Percentiles rank a stretch among this genome's conserved stretches.
These are phyloP conservation scores for Ascochyta clinopodiicola DNA, from an alignment of 2,329 filamentous ascomycete genomes.

Conservation along the genomic window DNA sequence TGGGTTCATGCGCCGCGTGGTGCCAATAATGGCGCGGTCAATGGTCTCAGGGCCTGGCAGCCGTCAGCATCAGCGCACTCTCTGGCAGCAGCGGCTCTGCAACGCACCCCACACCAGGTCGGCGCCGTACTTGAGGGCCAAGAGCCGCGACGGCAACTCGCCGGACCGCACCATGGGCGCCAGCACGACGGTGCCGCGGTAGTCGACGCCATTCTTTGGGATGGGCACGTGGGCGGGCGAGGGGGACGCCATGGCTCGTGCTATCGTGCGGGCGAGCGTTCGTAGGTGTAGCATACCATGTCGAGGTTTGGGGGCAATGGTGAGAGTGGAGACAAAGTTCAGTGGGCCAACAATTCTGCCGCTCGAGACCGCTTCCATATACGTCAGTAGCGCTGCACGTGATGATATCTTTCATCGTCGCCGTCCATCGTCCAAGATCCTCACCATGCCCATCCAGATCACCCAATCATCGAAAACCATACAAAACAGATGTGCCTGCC, in stretches of 20 bases:
- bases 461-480: too few species aligned
- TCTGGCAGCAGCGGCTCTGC: not conserved
- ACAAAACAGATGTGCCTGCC: too few species aligned
- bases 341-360: conserved; percentile 11
- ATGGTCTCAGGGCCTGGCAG: conserved; percentile 84
- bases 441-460: too few species aligned
- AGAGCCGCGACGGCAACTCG: conserved; percentile 85
- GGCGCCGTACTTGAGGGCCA: conserved; percentile 92
- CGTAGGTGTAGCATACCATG: conserved; percentile 49
- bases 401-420: too few species aligned
- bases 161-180: conserved; percentile 99
- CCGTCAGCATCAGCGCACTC: not conserved
- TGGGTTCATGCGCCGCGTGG: conserved; percentile 77
- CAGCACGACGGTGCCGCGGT: conserved; percentile 90
- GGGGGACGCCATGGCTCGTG: conserved; percentile 40
- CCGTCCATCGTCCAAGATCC: too few species aligned
- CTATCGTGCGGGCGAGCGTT: conserved; percentile 35
- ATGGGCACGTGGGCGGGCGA: conserved; percentile 73
- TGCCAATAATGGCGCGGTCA: conserved; percentile 89
- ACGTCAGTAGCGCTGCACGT: too few species aligned
- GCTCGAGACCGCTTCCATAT: conserved; percentile 1
- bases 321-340: conserved; percentile 1
- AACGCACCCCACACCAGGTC: conserved; percentile 91
- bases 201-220: conserved; percentile 87
- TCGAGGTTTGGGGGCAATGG: conserved; percentile 9